A percentile compares a stretch with the other conserved stretches of the same genome.
These are phyloP conservation scores for Fagopyrum tataricum DNA, from an alignment of 148 eudicot genomes.

Conservation along the genomic window DNA sequence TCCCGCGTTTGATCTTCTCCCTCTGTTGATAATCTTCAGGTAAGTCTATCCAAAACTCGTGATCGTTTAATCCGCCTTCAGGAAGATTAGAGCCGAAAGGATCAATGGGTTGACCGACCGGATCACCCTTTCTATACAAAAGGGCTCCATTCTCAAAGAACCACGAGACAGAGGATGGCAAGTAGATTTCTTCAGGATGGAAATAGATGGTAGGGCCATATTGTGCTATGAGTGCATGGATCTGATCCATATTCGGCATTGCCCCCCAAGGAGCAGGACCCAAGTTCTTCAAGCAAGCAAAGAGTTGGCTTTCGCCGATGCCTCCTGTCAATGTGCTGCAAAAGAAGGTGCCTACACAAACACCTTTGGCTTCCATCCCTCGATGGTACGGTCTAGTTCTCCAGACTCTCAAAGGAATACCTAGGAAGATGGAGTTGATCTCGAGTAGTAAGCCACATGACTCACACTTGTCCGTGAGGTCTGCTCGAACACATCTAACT, in stretches of 20 bases:
- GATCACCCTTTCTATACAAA: constrained; percentile 22
- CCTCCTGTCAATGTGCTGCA: constrained; percentile 9
- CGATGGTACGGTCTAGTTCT: constrained; percentile 23
- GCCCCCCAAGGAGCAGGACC: constrained; percentile 10
- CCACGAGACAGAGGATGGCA: constrained; percentile 39
- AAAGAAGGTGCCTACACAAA: constrained; percentile 27
- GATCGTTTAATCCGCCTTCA: constrained; percentile 36
- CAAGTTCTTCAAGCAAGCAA: constrained; percentile 28
- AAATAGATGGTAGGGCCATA: constrained; percentile 32
- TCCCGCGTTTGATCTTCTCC: constrained; percentile 24
- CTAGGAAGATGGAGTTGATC: constrained; percentile 15
- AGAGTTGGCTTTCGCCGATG: neutral
- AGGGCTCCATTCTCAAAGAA: constrained; percentile 31
- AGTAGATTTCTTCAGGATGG: constrained; percentile 34
- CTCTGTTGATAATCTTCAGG: constrained; percentile 23
- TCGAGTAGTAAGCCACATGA: constrained; percentile 20
- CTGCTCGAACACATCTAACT: constrained; percentile 28
- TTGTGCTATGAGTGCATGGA: constrained; percentile 22
- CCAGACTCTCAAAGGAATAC: constrained; percentile 13
- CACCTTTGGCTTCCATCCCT: constrained; percentile 26
- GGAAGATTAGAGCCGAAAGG: constrained; percentile 37
- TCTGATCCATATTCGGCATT: constrained; percentile 33
- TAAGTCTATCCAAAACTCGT: constrained; percentile 34
- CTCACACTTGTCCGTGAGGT: constrained; percentile 24
- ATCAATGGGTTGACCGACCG: constrained; percentile 21